phyloP scores from a whole-genome alignment of 108 stramenopile genomes.

The Cylindrotheca fusiformis region DNA sequence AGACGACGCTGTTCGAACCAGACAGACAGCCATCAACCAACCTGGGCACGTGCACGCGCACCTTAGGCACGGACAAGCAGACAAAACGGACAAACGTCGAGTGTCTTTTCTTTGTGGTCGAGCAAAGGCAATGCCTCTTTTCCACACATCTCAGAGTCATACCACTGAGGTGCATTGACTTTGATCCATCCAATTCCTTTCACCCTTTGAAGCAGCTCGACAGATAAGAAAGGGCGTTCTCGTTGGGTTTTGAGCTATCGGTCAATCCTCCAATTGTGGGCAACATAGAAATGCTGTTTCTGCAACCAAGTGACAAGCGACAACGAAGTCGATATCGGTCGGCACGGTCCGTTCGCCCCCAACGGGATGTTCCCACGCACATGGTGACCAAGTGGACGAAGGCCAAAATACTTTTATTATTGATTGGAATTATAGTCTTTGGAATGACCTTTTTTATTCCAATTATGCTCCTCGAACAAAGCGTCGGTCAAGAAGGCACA shows the following conservation, averaged over 20 bases:
- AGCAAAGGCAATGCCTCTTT: background rate
- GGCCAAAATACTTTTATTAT: slow-evolving; percentile 8
- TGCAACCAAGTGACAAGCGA: background rate
- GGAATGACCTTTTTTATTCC: slow-evolving; percentile 24
- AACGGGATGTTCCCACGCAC: slow-evolving; percentile 7
- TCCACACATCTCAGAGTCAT: background rate
- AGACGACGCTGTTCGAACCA: background rate
- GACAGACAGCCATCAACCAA: too few relatives aligned
- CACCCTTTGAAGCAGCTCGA: background rate
- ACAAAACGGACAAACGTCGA: background rate
- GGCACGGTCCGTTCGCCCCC: slow-evolving; percentile 25
- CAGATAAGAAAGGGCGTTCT: slow-evolving; percentile 8
- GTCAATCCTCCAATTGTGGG: too few relatives aligned
- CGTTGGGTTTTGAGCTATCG: too few relatives aligned
- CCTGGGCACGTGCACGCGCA: too few relatives aligned
- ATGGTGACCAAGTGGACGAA: slow-evolving; percentile 21
- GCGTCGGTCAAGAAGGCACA: background rate
- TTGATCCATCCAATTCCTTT: background rate
- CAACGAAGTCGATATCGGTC: slow-evolving; percentile 19
- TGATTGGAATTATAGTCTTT: slow-evolving; percentile 3
- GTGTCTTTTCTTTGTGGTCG: too few relatives aligned
- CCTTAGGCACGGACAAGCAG: background rate
- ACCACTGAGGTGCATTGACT: slow-evolving; percentile 2
- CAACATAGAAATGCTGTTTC: background rate
- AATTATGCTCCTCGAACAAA: slow-evolving; percentile 21